phyloP scores from a whole-genome alignment of 371 early-diverging fungal genomes.

The Syncephalastrum monosporum region DNA sequence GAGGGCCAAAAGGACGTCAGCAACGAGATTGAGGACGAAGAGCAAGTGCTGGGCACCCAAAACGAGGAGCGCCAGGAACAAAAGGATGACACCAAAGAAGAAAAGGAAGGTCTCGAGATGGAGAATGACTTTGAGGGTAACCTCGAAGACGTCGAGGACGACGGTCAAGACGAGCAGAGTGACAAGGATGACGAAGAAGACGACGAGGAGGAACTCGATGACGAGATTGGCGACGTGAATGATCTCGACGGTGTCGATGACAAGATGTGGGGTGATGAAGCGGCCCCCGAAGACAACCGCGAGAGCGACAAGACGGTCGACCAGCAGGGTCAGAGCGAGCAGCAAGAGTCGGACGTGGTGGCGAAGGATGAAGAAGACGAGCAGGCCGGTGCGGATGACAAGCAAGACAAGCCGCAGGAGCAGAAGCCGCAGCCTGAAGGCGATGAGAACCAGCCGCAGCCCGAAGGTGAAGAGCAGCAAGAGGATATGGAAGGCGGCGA shows the following conservation, averaged over 20 bases:
- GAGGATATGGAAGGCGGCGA: conserved; percentile 47
- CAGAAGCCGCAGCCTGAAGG: conserved; percentile 32
- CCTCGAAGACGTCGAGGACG: conserved; percentile 84
- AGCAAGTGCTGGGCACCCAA: conserved; percentile 88
- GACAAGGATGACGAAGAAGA: conserved; percentile 49
- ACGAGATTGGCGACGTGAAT: conserved; percentile 91
- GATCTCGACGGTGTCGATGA: conserved; percentile 92
- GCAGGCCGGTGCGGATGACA: conserved; percentile 21
- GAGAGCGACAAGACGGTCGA: conserved; percentile 65
- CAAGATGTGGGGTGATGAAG: conserved; percentile 95
- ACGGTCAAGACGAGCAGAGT: conserved; percentile 61
- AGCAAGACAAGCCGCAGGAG: conserved; percentile 37
- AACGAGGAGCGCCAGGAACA: conserved; percentile 70
- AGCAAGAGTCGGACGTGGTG: conserved; percentile 65
- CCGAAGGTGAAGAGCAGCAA: conserved; percentile 50
- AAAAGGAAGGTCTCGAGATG: conserved; percentile 96
- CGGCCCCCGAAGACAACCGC: conserved; percentile 69
- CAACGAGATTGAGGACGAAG: conserved; percentile 95
- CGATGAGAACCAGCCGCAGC: conserved; percentile 23
- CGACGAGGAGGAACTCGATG: conserved; percentile 75
- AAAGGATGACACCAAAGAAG: conserved; percentile 68
- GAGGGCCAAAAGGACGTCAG: conserved; percentile 94
- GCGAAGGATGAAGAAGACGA: conserved; percentile 65
- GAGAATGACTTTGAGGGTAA: conserved; percentile 94
- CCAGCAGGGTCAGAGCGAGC: conserved; percentile 49